Percentiles rank a stretch among this genome's conserved stretches.
These are phyloP conservation scores for Colletotrichum tamarilloi DNA, from an alignment of 2,329 filamentous ascomycete genomes.

Conservation along the genomic window DNA sequence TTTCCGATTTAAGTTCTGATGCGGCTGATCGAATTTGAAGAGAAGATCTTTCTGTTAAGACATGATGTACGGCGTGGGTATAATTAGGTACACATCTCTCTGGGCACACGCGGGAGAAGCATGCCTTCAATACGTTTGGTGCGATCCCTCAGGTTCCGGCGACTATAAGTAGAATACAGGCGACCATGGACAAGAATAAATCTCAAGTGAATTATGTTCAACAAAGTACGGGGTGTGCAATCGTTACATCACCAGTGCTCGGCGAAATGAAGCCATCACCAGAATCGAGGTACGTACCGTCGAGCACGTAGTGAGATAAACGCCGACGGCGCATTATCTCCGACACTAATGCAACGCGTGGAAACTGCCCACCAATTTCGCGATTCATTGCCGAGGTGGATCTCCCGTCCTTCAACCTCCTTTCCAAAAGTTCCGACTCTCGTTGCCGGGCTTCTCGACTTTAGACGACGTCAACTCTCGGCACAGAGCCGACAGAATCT, in stretches of 20 bases:
- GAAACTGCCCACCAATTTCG: neutral
- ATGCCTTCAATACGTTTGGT: too few species aligned
- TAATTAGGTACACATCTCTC: too few species aligned
- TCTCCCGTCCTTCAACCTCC: constrained; percentile 7
- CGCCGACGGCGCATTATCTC: constrained; percentile 17
- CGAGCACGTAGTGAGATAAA: neutral
- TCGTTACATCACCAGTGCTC: neutral
- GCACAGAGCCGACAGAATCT: constrained; percentile 14
- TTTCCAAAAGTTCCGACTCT: neutral
- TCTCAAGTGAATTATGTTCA: too few species aligned
- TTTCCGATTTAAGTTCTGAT: constrained; percentile 38
- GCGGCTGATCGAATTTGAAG: too few species aligned
- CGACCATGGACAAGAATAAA: too few species aligned
- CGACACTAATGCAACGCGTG: neutral
- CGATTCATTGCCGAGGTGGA: constrained; percentile 6
- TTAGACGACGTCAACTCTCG: constrained; percentile 22
- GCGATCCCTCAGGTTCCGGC: too few species aligned
- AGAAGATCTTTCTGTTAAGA: too few species aligned
- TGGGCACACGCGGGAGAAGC: too few species aligned
- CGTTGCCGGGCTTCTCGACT: neutral
- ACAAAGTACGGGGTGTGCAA: too few species aligned
- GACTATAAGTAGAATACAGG: too few species aligned
- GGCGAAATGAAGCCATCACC: neutral
- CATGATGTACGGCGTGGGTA: too few species aligned
- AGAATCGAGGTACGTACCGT: neutral